phyloP scores from a whole-genome alignment of 208 protist species.

The Crithidia brevicula region DNA sequence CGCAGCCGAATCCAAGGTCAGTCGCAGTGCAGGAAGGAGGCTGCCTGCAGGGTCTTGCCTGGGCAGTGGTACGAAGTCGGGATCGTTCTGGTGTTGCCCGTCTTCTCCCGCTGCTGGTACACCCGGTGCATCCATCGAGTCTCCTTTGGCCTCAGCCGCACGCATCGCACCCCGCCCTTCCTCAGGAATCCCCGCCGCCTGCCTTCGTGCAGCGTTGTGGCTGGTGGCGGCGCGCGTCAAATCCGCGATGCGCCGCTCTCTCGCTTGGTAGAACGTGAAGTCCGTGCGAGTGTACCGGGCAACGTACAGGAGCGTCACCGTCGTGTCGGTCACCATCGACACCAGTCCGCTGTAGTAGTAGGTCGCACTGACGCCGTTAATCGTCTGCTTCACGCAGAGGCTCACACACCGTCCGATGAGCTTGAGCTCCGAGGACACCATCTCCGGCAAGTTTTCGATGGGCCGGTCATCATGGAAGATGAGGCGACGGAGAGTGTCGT shows the following conservation, averaged over 20 bases:
- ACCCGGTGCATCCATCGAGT: not conserved
- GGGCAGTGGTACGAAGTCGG: not conserved
- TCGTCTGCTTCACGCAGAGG: slow-evolving; percentile 49
- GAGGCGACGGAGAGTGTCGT: slow-evolving; percentile 28
- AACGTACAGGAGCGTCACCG: slow-evolving; percentile 62
- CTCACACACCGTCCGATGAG: slow-evolving; percentile 78
- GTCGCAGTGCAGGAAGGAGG: slow-evolving; percentile 5
- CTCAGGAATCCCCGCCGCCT: no score
- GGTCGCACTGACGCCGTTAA: slow-evolving; percentile 33
- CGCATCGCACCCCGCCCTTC: no score
- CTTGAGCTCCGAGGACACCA: slow-evolving; percentile 62
- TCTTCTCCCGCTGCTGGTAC: not conserved
- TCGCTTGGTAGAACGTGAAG: slow-evolving; percentile 39
- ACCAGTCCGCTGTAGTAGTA: slow-evolving; percentile 75
- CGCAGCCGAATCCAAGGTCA: not conserved
- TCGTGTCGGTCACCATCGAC: slow-evolving; percentile 61
- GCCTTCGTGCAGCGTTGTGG: not conserved
- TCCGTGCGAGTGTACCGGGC: slow-evolving; percentile 61
- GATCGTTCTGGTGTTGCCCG: no score
- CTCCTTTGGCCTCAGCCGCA: not conserved
- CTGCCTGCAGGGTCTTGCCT: slow-evolving; percentile 11
- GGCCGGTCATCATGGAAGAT: slow-evolving; percentile 55
- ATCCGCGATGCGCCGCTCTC: slow-evolving; percentile 1
- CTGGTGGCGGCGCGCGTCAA: not conserved
- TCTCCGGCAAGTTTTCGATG: slow-evolving; percentile 63